Conservation (phyloP, 768 basidiomycete species). For the Suillus placidus region DNA sequence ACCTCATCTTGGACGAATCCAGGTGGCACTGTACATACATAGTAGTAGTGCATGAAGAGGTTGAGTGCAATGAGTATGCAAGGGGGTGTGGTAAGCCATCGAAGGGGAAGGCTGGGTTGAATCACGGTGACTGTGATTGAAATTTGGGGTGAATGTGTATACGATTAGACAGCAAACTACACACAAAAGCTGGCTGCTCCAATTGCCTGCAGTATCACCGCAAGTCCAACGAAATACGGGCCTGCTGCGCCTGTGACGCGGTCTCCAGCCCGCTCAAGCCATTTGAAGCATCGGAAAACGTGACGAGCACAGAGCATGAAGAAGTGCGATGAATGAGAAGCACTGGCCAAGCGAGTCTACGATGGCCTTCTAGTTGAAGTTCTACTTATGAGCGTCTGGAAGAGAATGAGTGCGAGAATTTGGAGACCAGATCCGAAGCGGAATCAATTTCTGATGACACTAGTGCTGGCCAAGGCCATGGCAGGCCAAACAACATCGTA, state of each 20-base stretch:
- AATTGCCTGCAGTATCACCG: slow-evolving; percentile 64
- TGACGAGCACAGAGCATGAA: slow-evolving; percentile 32
- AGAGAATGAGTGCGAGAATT: neutral
- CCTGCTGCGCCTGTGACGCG: slow-evolving; percentile 87
- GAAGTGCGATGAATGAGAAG: neutral
- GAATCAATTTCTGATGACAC: neutral
- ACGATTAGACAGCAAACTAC: slow-evolving; percentile 32
- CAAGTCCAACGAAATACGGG: slow-evolving; percentile 86
- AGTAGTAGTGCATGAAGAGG: slow-evolving; percentile 82
- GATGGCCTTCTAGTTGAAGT: neutral
- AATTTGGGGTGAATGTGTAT: slow-evolving; percentile 8
- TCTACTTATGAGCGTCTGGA: neutral
- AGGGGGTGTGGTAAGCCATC: slow-evolving; percentile 62
- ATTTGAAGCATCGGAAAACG: slow-evolving; percentile 61
- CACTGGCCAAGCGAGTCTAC: neutral
- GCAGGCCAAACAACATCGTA: neutral
- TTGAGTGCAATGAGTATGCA: slow-evolving; percentile 81
- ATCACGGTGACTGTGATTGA: slow-evolving; percentile 73
- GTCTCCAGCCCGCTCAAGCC: slow-evolving; percentile 75
- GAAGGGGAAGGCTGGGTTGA: slow-evolving; percentile 61
- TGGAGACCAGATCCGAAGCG: neutral
- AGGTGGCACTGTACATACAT: slow-evolving; percentile 76
- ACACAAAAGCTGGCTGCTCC: slow-evolving; percentile 83
- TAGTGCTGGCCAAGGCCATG: too few species aligned
- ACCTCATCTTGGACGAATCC: slow-evolving; percentile 75